Conservation (phyloP, 2,329 filamentous ascomycete species). For the Trichothecium roseum region DNA sequence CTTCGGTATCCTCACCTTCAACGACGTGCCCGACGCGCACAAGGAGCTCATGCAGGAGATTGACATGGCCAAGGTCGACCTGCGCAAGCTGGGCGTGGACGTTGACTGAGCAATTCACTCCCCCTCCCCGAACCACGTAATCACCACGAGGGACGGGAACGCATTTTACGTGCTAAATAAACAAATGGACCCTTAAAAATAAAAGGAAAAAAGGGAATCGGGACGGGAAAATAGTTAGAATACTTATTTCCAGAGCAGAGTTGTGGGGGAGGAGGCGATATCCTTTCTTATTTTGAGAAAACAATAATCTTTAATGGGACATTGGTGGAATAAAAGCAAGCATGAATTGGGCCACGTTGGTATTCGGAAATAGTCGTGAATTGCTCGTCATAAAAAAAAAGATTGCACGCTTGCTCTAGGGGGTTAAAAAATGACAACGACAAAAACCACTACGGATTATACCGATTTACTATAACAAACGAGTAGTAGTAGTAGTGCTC, state of each 20-base stretch:
- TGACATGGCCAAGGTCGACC: conserved; percentile 61
- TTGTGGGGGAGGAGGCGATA: neutral
- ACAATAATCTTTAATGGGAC: neutral
- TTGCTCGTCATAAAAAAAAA: too few relatives aligned
- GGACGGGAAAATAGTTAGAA: too few relatives aligned
- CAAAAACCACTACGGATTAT: too few relatives aligned
- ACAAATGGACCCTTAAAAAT: neutral
- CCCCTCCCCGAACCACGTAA: neutral
- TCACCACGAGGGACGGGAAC: too few relatives aligned
- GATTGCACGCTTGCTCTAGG: too few relatives aligned
- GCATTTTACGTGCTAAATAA: neutral
- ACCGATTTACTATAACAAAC: too few relatives aligned
- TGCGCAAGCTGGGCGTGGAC: conserved; percentile 64
- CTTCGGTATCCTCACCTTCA: conserved; percentile 89
- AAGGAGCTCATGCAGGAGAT: conserved; percentile 83
- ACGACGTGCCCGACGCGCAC: conserved; percentile 87
- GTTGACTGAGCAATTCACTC: conserved; percentile 48
- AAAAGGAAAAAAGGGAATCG: conserved; percentile 3
- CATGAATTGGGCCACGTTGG: too few relatives aligned
- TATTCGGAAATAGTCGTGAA: too few relatives aligned
- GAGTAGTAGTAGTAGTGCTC: too few relatives aligned
- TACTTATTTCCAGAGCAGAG: too few relatives aligned
- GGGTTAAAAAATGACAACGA: too few relatives aligned
- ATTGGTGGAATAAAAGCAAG: too few relatives aligned
- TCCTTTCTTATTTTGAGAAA: neutral